Conservation (phyloP, 2,329 filamentous ascomycete genomes). For the Pyricularia sp. region DNA sequence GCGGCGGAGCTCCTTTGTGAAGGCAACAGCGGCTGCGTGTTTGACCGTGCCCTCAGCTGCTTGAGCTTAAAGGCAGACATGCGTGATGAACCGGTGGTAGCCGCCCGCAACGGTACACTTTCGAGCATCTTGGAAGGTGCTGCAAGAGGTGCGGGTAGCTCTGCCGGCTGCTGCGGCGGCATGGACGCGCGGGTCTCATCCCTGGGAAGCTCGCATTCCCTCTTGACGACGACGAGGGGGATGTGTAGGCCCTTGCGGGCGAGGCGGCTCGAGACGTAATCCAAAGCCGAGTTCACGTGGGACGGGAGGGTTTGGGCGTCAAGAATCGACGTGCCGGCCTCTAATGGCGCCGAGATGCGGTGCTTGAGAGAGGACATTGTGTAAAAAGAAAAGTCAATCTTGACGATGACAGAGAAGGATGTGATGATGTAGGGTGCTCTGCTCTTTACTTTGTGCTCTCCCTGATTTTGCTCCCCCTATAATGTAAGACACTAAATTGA, state of each 20-base stretch:
- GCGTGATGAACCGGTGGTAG: constrained; percentile 9
- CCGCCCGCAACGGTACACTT: not conserved
- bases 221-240: constrained; percentile 47
- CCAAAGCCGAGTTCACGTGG: constrained; percentile 44
- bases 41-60: constrained; percentile 21
- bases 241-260: constrained; percentile 45
- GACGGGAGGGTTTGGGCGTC: constrained; percentile 48
- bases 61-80: constrained; percentile 18
- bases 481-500: not conserved
- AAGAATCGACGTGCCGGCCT: constrained; percentile 51
- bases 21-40: constrained; percentile 21
- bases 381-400: not conserved
- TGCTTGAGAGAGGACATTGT: constrained; percentile 41
- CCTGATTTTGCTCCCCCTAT: not conserved
- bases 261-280: constrained; percentile 47
- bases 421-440: not conserved
- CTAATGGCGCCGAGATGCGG: constrained; percentile 52
- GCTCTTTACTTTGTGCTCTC: not conserved
- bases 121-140: constrained; percentile 16
- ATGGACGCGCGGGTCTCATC: not conserved
- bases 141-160: constrained; percentile 16
- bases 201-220: constrained; percentile 43
- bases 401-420: not conserved
- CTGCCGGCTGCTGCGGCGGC: not conserved
- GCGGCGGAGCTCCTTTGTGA: constrained; percentile 13